phyloP scores from a whole-genome alignment of 1,284 basidiomycete species.

The Sanghuangporus weigelae region DNA sequence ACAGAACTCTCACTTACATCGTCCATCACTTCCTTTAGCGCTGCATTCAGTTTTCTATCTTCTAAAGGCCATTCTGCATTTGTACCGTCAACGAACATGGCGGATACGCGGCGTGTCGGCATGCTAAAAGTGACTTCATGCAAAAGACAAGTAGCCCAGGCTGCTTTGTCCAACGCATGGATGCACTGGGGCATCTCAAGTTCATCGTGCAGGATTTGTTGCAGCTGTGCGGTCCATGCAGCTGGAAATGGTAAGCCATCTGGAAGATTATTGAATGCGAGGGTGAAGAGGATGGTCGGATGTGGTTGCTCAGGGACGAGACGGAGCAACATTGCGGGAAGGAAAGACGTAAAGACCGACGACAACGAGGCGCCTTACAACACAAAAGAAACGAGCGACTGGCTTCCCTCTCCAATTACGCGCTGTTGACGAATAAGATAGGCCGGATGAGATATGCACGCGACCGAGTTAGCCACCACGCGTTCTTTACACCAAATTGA shows the following conservation, averaged over 20 bases:
- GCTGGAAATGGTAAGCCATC: slow-evolving; percentile 40
- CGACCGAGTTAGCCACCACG: background rate
- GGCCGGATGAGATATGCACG: background rate
- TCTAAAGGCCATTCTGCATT: slow-evolving; percentile 40
- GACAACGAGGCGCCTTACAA: background rate
- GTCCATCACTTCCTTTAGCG: slow-evolving; percentile 43
- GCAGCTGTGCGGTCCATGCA: slow-evolving; percentile 53
- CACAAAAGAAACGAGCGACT: background rate
- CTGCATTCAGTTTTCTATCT: slow-evolving; percentile 33
- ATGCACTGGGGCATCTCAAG: slow-evolving; percentile 52
- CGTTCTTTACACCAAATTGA: background rate
- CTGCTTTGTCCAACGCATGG: slow-evolving; percentile 62
- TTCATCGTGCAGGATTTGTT: slow-evolving; percentile 45
- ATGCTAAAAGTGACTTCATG: slow-evolving; percentile 59
- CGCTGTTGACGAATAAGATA: background rate
- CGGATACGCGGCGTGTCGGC: slow-evolving; percentile 37
- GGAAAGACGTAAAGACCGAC: background rate
- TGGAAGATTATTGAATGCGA: slow-evolving; percentile 55
- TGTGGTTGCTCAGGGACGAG: slow-evolving; percentile 51
- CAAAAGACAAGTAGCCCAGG: slow-evolving; percentile 49
- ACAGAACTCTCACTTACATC: slow-evolving; percentile 46
- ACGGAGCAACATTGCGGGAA: slow-evolving; percentile 58
- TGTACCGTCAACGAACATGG: slow-evolving; percentile 52
- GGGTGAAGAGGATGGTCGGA: slow-evolving; percentile 67
- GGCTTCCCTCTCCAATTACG: background rate